These are phyloP conservation scores for Pythium rishiriense DNA, from an alignment of 352 stramenopile species.

Conservation along the genomic window DNA sequence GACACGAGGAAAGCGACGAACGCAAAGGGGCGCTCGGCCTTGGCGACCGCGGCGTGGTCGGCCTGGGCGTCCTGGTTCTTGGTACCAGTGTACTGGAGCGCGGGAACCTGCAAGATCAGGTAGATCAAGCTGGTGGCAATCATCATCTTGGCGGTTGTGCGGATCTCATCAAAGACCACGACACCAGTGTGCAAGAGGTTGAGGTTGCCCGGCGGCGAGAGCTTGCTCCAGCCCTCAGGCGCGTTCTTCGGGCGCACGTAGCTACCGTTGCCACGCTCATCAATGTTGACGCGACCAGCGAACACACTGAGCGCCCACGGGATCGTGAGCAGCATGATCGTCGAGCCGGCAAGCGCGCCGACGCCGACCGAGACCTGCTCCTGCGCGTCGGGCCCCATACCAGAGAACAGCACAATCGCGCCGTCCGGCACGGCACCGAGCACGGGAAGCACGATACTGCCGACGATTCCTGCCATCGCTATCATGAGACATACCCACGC, in stretches of 20 bases:
- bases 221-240: constrained; percentile 76
- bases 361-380: constrained; percentile 96
- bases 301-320: constrained; percentile 94
- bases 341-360: constrained; percentile 97
- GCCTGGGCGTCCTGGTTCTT: constrained; percentile 53
- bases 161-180: constrained; percentile 86
- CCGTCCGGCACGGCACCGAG: constrained; percentile 97
- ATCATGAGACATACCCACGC: constrained; percentile 1
- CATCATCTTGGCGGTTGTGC: constrained; percentile 90
- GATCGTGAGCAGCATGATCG: constrained; percentile 99
- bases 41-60: constrained; percentile 70
- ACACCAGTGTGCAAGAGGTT: constrained; percentile 73
- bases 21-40: constrained; percentile 89
- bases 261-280: constrained; percentile 80
- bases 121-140: constrained; percentile 93
- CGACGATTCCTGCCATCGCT: constrained; percentile 94
- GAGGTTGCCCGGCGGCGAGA: constrained; percentile 75
- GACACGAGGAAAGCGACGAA: constrained; percentile 88
- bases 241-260: constrained; percentile 82
- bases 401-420: constrained; percentile 97
- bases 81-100: constrained; percentile 88
- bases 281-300: constrained; percentile 94
- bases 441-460: constrained; percentile 95
- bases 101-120: constrained; percentile 94
- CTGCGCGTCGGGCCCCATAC: constrained; percentile 92